Evolutionary conservation across 2,329 filamentous ascomycete genomes (phyloP), one percentile per base, ranked within the genome.

Genomic region (Fusarium sp.): DNA sequence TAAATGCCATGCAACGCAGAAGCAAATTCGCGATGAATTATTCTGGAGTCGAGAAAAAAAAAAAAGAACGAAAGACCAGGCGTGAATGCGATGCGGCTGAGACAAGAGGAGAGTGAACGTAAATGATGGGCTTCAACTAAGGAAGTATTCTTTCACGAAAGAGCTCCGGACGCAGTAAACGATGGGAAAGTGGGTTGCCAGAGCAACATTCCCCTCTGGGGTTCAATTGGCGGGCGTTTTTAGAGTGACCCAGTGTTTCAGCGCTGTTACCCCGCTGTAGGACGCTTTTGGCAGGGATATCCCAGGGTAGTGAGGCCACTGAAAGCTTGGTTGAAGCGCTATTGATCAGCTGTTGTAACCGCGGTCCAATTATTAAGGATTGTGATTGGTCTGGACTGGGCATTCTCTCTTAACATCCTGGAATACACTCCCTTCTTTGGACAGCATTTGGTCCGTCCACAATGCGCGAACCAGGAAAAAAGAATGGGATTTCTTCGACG

Each of bases 251-350:
- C 53, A 65, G 50, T 62, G 72, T 75, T 74, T 72, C 66, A 73
- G 53, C 51, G 54, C 47, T 30, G 40, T 45, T 74, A 74, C 72
- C 72, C 72, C 72, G 72, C 72, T 72, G 69, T 64, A 65, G 72
- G 59, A 60, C 63, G 50, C 71, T 58, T 62, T 45, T 52, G 61
- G 56, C 68, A 65, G 49, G 63, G 65, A 60, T 57, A 11, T 51
- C 65, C 61, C 36, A 65, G 53, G 31, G 30, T 58, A 55, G 46
- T 55, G 67, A 69, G 65, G 42, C 67, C 60, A 69, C 70, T 71
- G 70, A 61, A 57, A 57, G 59, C 42, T 62, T 67, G 36, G 62
- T 61, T n/a, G 54, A 45, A 67, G 67, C 57, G 57, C 67, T 66
- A 50, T 42, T 67, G 57, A 70, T 70, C 51, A 60, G 41, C 62